Percentiles rank a stretch among this genome's conserved stretches.
Conservation (phyloP, 2,329 filamentous ascomycete genomes). For the Daldinia eschscholtzii region DNA sequence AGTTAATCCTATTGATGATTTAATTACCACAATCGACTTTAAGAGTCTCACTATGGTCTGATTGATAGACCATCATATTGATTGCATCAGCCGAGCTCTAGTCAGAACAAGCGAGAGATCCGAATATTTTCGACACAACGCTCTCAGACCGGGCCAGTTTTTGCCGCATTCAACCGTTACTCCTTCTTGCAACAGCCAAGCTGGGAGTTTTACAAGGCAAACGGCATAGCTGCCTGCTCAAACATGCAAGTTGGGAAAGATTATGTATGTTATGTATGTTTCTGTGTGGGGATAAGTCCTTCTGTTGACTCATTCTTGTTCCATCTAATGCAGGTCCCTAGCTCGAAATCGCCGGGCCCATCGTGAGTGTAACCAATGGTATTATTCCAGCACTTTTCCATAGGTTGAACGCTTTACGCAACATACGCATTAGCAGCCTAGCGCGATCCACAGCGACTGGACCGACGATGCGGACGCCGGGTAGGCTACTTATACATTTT, state of each 20-base stretch:
- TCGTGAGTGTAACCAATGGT: slow-evolving; percentile 8
- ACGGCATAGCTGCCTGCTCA: slow-evolving; percentile 4
- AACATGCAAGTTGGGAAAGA: not conserved
- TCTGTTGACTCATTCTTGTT: slow-evolving; percentile 42
- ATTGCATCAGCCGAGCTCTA: not conserved
- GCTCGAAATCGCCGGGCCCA: slow-evolving; percentile 27
- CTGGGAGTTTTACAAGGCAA: not conserved
- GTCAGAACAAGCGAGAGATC: not conserved
- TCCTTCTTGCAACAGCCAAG: not conserved
- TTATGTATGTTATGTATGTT: not conserved
- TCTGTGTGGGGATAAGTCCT: slow-evolving; percentile 31
- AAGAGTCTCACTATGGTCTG: slow-evolving; percentile 6
- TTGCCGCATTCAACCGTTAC: not conserved
- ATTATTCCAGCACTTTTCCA: not conserved
- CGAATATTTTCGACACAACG: slow-evolving; percentile 3
- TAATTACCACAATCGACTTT: slow-evolving; percentile 5
- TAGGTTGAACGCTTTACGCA: not conserved
- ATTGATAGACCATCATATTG: not conserved
- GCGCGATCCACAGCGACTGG: not conserved
- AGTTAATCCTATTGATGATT: slow-evolving; percentile 8
- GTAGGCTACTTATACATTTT: not conserved
- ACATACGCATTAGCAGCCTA: slow-evolving; percentile 4
- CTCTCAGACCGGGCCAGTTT: not conserved
- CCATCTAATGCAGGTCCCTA: slow-evolving; percentile 45
- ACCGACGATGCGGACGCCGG: not conserved